Evolutionary conservation across 805 yeast genomes (phyloP).

Genomic region (Candida vaughaniae): DNA sequence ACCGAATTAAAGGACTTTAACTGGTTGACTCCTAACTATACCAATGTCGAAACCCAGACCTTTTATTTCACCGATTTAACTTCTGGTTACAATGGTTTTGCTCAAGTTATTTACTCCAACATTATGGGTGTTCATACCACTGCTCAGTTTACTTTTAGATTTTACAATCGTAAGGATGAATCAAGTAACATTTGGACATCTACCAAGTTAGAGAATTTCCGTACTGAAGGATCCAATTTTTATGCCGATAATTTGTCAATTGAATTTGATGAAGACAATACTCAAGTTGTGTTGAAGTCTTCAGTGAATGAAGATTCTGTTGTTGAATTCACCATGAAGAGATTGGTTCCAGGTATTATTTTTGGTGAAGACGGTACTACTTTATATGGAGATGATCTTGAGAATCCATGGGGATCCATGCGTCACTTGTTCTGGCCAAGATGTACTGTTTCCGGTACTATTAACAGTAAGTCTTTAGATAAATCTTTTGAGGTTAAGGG

Average conservation of each 20-base stretch:
- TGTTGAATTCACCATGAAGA: constrained; percentile 65
- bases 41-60: constrained; percentile 94
- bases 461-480: constrained; percentile 38
- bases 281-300: constrained; percentile 54
- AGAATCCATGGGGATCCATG: constrained; percentile 96
- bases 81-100: constrained; percentile 76
- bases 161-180: constrained; percentile 51
- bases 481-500: constrained; percentile 42
- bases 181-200: constrained; percentile 81
- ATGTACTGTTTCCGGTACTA: constrained; percentile 64
- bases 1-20: constrained; percentile 66
- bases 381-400: constrained; percentile 77
- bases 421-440: constrained; percentile 97
- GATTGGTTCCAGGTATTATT: constrained; percentile 76
- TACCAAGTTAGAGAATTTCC: constrained; percentile 79
- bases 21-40: constrained; percentile 72
- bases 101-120: constrained; percentile 92
- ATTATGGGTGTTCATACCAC: constrained; percentile 84
- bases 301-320: constrained; percentile 64
- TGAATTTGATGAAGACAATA: constrained; percentile 54
- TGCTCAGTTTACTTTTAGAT: constrained; percentile 90
- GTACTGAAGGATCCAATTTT: constrained; percentile 71
- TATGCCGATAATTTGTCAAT: constrained; percentile 72
- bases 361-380: constrained; percentile 88
- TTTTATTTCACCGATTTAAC: constrained; percentile 74